Evolutionary conservation across 108 stramenopile genomes (phyloP).

Genomic region (Skeletonema grethae): DNA sequence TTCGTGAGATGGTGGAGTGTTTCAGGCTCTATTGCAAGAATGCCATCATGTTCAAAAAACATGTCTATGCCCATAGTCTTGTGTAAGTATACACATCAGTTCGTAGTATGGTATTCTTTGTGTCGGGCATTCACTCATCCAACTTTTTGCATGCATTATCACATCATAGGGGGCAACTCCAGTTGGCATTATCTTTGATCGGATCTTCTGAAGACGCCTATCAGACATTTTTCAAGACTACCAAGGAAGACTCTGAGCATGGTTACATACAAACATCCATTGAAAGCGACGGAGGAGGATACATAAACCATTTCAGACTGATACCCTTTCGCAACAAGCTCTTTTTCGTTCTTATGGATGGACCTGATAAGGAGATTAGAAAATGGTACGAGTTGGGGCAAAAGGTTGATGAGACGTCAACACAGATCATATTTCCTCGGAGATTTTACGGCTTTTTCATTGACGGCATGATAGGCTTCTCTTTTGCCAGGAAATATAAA

Average conservation of each 20-base stretch:
- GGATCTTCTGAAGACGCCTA: conserved; percentile 1
- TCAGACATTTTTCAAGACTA: neutral
- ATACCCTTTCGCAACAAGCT: neutral
- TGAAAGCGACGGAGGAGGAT: no score
- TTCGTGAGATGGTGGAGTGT: neutral
- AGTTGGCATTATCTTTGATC: neutral
- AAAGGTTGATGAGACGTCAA: neutral
- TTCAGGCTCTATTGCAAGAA: neutral
- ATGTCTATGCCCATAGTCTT: neutral
- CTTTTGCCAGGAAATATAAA: conserved; percentile 4
- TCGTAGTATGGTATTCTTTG: no score
- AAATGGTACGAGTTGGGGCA: neutral
- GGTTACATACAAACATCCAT: no score
- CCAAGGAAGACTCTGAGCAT: neutral
- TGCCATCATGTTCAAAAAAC: neutral
- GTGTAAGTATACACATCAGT: neutral
- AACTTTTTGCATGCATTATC: neutral
- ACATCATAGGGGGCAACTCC: neutral
- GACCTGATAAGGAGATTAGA: neutral
- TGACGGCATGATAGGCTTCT: neutral
- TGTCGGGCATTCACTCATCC: no score
- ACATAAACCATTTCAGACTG: no score
- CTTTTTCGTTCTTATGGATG: neutral
- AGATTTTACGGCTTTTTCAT: neutral
- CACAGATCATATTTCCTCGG: neutral